Evolutionary conservation across 2,329 filamentous ascomycete genomes (phyloP), one percentile per base, ranked within the genome.

Genomic region (Penicillium sp.): DNA sequence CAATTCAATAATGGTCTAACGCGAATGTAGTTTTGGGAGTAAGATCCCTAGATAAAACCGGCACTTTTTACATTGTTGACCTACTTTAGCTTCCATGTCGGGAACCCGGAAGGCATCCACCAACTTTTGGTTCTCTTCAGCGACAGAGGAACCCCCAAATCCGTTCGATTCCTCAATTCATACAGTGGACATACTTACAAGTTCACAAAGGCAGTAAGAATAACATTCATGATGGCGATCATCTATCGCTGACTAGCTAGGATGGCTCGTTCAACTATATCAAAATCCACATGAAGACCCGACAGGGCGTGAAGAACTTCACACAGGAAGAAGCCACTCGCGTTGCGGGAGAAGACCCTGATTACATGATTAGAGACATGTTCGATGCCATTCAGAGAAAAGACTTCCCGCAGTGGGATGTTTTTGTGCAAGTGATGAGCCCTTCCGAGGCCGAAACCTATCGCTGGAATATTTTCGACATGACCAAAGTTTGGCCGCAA

Each of bases 401-500:
- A 4, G 79, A 80, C 0, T 91, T 80, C 61, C 89, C 89, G 9
- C 86, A 85, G 64, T 93, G 88, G 88, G 86, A 87, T 63, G 89
- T 93, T 56, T 89, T 87, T 43, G 87, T 94, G 13, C 90, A 93
- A 67, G 79, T 86, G 7, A 83, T 93, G 40, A 81, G 86, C 0
- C 89, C 92, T 59, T 79, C 78, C 4, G 80, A 85, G 39, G 86
- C 91, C 67, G 80, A 92, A 57, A 84, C 88, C 9, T 94, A 92
- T 56, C 88, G 91, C 6, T 92, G 92, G 60, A 90, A 94, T 65
- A 87, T 93, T 39, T 83, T 94, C 5, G 90, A 94, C 63, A 86
- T 90, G 3, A 94, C 90, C 51, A 93, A 93, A 74, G 73, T 92
- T 10, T 93, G 89, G 89, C 88, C 90, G 0, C 88, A 93, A 68